Evolutionary conservation across 78 protist genomes (phyloP).

Genomic region (Speleostelium caveatum): DNA sequence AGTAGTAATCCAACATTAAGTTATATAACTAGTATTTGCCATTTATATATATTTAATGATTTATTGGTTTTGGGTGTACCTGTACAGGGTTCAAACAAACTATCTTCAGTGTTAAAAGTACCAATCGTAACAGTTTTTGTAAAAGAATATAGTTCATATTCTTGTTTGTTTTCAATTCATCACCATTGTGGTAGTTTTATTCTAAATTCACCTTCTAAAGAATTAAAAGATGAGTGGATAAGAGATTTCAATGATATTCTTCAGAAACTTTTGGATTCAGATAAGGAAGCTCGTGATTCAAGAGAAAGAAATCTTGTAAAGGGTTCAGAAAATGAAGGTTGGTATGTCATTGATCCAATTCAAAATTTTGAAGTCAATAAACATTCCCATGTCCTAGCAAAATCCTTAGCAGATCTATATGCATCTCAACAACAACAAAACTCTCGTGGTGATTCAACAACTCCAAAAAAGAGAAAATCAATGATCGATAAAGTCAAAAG

Average conservation of each 20-base stretch:
- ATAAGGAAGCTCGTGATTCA: neutral
- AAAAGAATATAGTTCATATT: slow-evolving; percentile 1
- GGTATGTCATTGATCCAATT: slow-evolving; percentile 46
- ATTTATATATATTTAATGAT: slow-evolving; percentile 24
- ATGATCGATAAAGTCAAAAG: slow-evolving; percentile 38
- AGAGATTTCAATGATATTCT: slow-evolving; percentile 6
- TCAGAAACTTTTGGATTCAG: neutral
- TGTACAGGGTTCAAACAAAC: neutral
- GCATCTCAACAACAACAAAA: slow-evolving; percentile 10
- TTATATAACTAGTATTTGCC: neutral
- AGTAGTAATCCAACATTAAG: neutral
- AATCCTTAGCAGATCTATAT: slow-evolving; percentile 19
- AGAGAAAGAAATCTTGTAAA: slow-evolving; percentile 16
- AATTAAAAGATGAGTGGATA: slow-evolving; percentile 10
- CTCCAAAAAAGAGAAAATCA: slow-evolving; percentile 70
- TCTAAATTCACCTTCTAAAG: slow-evolving; percentile 10
- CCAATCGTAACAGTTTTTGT: neutral
- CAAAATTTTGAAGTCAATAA: neutral
- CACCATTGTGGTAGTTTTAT: slow-evolving; percentile 47
- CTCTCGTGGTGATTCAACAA: slow-evolving; percentile 1
- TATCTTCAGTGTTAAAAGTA: neutral
- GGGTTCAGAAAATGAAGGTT: slow-evolving; percentile 51
- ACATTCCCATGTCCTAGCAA: neutral
- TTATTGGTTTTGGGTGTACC: slow-evolving; percentile 30
- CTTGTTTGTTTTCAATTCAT: slow-evolving; percentile 38